Conservation (phyloP, 164 flowering plant species). For the Liriodendron chinense region DNA sequence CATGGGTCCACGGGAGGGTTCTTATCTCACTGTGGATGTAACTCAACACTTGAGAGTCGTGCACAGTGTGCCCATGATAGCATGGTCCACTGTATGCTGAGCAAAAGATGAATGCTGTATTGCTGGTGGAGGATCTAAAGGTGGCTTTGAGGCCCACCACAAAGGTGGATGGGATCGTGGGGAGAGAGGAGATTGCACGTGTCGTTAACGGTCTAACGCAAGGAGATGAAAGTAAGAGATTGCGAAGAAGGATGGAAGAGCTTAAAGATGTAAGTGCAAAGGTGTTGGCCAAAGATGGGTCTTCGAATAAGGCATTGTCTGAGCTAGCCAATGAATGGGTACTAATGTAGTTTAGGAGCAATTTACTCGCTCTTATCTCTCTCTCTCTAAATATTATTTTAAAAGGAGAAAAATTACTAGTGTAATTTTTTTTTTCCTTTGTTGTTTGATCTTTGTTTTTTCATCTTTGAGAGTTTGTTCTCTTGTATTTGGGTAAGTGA, state of each 20-base stretch:
- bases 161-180: constrained; percentile 18
- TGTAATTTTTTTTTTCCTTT: too few relatives aligned
- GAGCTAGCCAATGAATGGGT: neutral
- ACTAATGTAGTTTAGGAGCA: too few relatives aligned
- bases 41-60: constrained; percentile 41
- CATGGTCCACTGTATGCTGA: constrained; percentile 52
- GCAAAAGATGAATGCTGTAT: constrained; percentile 40
- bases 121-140: constrained; percentile 27
- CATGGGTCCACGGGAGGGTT: constrained; percentile 42
- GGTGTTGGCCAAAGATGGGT: constrained; percentile 23
- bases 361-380: too few relatives aligned
- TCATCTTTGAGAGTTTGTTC: too few relatives aligned
- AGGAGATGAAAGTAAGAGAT: constrained; percentile 30
- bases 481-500: too few relatives aligned
- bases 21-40: constrained; percentile 49
- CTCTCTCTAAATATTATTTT: too few relatives aligned
- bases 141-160: constrained; percentile 27
- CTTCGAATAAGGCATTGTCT: constrained; percentile 9
- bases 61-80: constrained; percentile 38
- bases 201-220: constrained; percentile 26
- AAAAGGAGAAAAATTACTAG: too few relatives aligned
- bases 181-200: constrained; percentile 26
- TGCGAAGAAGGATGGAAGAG: constrained; percentile 18
- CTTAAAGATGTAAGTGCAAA: constrained; percentile 16
- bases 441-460: too few relatives aligned